Evolutionary conservation across 192 early-diverging fungal species (phyloP), one percentile per base, ranked within the genome.

Genomic region (Allomyces arbusculus): DNA sequence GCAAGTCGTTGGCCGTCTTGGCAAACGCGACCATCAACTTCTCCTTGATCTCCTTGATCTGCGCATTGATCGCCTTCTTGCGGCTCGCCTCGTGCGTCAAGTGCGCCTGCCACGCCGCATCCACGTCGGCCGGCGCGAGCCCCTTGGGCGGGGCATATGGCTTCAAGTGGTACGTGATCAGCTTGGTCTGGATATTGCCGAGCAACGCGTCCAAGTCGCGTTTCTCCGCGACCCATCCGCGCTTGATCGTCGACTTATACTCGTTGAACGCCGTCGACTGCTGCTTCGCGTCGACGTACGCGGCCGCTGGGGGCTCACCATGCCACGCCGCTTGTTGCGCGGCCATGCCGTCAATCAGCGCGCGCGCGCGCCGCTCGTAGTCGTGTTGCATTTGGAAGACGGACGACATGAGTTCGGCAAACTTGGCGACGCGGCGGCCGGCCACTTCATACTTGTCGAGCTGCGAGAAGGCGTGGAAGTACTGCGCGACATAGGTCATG

Each of bases 401-500:
- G 8, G 89, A 88, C 64, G 84, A 84, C 81, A 95, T 83, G 14
- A 92, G 83, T 67, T 92, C 86, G 33, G 86, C 88, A 67, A 97
- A 87, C 72, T 94, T 90, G n/a, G 87, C 89, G 44, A 97, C 83
- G 50, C 95, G 89, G 63, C 95, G 79, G 23, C 91, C 91, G 11
- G 95, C 93, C 24, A 84, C 84, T 68, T 90, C 94, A 10, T 91
- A 82, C 70, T 87, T 90, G 63, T 88, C 87, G 76, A 65, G 25
- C 33, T 72, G 74, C 63, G 24, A 63, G 62, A 43, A 74, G 43
- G 95, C 95, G 69, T 97, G 95, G 81, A 94, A 97, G 72, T 95
- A 97, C 75, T 95, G 89, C 14, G 95, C 93, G 22, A 95, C 91
- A 65, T 97, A 97, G 33, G 95, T 96, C 91, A 96, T 97, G 20